A percentile compares a stretch with the other conserved stretches of the same genome.
phyloP scores from a whole-genome alignment of 2,329 filamentous ascomycete species.

The Ophiocordyceps polyrhachis-furcata region DNA sequence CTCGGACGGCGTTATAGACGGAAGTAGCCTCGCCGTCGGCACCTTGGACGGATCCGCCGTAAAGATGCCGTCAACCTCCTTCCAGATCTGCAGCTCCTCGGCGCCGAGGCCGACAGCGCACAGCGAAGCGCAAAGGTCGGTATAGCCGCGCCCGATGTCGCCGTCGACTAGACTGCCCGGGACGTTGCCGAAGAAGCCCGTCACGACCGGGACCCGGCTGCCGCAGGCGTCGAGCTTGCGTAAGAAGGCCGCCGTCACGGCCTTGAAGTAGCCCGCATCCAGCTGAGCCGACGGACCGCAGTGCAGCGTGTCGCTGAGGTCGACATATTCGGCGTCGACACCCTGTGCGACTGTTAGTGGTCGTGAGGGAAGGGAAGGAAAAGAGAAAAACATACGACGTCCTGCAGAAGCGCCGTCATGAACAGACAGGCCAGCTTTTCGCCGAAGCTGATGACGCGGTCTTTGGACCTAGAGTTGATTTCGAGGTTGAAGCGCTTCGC shows the following conservation, averaged over 20 bases:
- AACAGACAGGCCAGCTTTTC: conserved; percentile 91
- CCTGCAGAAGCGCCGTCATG: conserved; percentile 69
- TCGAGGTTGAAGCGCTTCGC: conserved; percentile 51
- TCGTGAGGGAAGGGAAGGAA: not conserved
- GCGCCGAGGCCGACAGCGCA: conserved; percentile 79
- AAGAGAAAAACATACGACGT: conserved; percentile 29
- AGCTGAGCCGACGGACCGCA: conserved; percentile 41
- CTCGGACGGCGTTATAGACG: conserved; percentile 80
- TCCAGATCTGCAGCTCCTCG: conserved; percentile 90
- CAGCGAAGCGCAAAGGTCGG: conserved; percentile 84
- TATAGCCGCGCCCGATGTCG: conserved; percentile 87
- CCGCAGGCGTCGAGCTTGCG: conserved; percentile 47
- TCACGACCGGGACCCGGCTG: conserved; percentile 57
- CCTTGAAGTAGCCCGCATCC: conserved; percentile 50
- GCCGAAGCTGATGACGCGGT: conserved; percentile 82
- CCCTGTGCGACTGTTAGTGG: conserved; percentile 24
- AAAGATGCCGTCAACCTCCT: conserved; percentile 95
- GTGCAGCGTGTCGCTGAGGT: conserved; percentile 67
- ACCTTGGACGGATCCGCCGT: conserved; percentile 72
- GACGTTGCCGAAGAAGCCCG: conserved; percentile 88
- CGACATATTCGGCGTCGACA: conserved; percentile 75
- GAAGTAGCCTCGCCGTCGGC: conserved; percentile 76
- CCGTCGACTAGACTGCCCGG: conserved; percentile 76
- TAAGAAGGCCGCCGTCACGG: conserved; percentile 39
- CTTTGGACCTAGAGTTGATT: conserved; percentile 61